These are phyloP conservation scores for Didymella lethalis DNA, from an alignment of 2,329 filamentous ascomycete species.

Conservation along the genomic window DNA sequence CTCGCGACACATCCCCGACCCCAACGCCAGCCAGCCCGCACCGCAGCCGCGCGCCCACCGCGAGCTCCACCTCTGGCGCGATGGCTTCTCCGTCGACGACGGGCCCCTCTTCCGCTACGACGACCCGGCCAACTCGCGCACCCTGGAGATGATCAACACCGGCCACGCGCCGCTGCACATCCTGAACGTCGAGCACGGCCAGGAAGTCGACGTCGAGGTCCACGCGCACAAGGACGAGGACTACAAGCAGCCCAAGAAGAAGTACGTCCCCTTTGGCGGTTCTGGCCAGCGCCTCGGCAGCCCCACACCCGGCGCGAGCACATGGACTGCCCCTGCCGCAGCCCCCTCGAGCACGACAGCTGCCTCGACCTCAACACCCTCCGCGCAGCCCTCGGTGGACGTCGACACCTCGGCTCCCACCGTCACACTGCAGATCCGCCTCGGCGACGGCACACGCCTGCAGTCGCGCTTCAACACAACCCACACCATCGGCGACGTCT, in stretches of 20 bases:
- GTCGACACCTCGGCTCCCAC: conserved; percentile 73
- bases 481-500: conserved; percentile 79
- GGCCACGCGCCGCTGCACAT: conserved; percentile 80
- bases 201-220: conserved; percentile 81
- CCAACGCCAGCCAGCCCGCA: conserved; percentile 51
- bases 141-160: conserved; percentile 77
- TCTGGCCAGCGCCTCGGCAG: conserved; percentile 77
- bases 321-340: conserved; percentile 46
- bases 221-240: conserved; percentile 76
- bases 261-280: conserved; percentile 78
- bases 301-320: conserved; percentile 70
- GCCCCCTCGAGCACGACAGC: conserved; percentile 44
- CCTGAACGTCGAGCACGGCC: conserved; percentile 76
- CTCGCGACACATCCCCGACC: conserved; percentile 72
- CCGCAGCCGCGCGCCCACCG: conserved; percentile 67
- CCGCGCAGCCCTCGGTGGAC: conserved; percentile 55
- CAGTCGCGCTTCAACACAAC: conserved; percentile 83
- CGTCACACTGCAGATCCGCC: conserved; percentile 76
- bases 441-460: conserved; percentile 78
- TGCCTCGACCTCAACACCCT: conserved; percentile 38
- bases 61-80: conserved; percentile 79
- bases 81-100: conserved; percentile 87
- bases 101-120: conserved; percentile 80
- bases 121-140: conserved; percentile 75
- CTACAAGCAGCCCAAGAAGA: conserved; percentile 75